Evolutionary conservation across 768 basidiomycete species (phyloP).

Genomic region (Mycena floridula): DNA sequence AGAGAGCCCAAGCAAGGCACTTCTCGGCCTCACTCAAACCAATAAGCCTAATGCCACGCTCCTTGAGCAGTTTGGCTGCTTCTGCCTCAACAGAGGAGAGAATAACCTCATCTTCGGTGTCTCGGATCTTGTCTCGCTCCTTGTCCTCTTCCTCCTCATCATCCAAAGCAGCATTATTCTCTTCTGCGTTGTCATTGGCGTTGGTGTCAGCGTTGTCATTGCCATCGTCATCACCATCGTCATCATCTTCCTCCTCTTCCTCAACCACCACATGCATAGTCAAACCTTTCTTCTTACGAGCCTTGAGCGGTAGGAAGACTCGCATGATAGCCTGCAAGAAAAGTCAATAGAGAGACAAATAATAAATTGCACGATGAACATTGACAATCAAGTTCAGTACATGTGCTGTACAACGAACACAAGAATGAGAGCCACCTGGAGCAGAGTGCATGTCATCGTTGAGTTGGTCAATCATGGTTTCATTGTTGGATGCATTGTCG

Average conservation of each 20-base stretch:
- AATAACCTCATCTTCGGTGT: background rate
- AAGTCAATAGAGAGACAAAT: background rate
- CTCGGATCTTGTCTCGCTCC: background rate
- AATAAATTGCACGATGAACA: background rate
- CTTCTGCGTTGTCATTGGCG: background rate
- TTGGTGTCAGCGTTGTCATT: background rate
- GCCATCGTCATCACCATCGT: background rate
- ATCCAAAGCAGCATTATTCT: background rate
- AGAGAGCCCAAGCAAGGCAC: background rate
- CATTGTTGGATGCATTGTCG: slow-evolving; percentile 7
- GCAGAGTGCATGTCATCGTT: background rate
- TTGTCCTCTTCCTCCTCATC: background rate
- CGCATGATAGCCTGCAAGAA: background rate
- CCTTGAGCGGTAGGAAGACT: background rate
- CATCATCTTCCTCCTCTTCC: background rate
- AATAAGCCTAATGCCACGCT: background rate
- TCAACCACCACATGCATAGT: background rate
- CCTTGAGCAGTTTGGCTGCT: background rate
- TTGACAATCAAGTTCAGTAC: background rate
- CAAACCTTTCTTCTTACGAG: background rate
- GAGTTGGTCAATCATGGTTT: slow-evolving; percentile 3
- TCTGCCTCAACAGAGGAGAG: background rate
- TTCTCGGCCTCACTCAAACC: background rate
- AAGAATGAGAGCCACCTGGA: background rate
- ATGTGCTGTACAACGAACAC: background rate